phyloP scores from a whole-genome alignment of 208 protist genomes.

The Acanthamoeba healyi region DNA sequence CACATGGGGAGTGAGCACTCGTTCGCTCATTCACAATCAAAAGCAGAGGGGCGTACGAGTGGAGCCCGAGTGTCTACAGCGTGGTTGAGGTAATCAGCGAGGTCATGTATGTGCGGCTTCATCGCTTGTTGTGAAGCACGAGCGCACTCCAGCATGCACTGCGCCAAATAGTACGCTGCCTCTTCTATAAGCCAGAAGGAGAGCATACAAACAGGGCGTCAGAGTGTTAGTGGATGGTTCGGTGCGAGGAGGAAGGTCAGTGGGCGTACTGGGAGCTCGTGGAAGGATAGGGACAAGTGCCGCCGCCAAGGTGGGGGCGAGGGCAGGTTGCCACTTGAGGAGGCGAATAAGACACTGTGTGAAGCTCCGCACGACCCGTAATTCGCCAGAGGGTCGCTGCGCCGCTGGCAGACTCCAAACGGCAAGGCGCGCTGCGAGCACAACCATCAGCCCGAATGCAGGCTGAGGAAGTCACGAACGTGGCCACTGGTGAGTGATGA shows the following conservation, averaged over 20 bases:
- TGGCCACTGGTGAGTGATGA: background rate
- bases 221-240: background rate
- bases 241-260: background rate
- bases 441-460: slow-evolving; percentile 12
- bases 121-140: background rate
- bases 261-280: background rate
- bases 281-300: slow-evolving; percentile 7
- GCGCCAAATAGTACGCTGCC: background rate
- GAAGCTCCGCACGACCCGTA: slow-evolving; percentile 8
- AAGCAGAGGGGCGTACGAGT: background rate
- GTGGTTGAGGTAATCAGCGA: background rate
- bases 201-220: background rate
- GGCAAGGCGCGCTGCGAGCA: background rate
- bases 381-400: background rate
- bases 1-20: background rate
- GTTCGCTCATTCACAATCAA: too few species aligned
- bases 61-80: background rate
- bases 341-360: background rate
- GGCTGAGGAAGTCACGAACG: background rate
- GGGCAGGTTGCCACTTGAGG: slow-evolving; percentile 4
- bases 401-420: background rate
- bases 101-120: background rate
- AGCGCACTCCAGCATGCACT: background rate
- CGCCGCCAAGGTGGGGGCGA: background rate
- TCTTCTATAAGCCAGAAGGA: too few species aligned